Percentiles rank a stretch among this genome's conserved stretches.
Conservation (phyloP, 176 grass and related monocot species). For the Oryza brachyantha region DNA sequence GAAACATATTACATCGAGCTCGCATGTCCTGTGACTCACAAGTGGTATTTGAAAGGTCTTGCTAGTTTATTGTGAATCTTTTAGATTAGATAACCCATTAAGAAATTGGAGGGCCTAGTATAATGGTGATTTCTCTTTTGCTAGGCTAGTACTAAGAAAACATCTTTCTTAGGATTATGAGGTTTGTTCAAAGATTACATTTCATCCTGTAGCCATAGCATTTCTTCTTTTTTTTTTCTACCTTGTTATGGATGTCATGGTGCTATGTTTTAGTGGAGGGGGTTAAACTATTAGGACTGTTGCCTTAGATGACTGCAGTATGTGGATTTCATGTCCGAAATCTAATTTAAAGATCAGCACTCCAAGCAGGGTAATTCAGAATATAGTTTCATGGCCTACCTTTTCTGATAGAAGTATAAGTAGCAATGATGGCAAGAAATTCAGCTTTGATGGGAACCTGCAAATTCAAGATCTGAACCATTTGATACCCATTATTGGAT, state of each 20-base stretch:
- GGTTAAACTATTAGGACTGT: background rate
- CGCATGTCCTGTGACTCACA: too few species aligned
- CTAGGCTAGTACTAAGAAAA: too few species aligned
- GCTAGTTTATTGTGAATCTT: too few species aligned
- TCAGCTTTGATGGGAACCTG: background rate
- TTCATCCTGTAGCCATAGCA: too few species aligned
- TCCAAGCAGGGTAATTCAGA: background rate
- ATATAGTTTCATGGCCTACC: background rate
- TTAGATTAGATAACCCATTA: too few species aligned
- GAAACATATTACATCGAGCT: slow-evolving; percentile 6
- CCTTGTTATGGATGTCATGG: background rate
- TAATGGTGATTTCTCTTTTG: too few species aligned
- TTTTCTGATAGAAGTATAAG: background rate
- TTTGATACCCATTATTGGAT: background rate
- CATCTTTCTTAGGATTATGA: too few species aligned
- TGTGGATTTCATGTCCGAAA: background rate
- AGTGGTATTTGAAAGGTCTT: too few species aligned
- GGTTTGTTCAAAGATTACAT: too few species aligned
- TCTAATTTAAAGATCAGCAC: background rate
- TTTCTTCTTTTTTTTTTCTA: too few species aligned
- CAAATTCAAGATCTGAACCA: background rate
- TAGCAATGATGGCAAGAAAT: background rate
- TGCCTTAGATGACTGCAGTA: background rate
- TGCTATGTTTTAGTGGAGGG: background rate
- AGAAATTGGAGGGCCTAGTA: too few species aligned